Base-by-base conservation (phyloP, 805 yeast genomes). In the Monosporozyma aquatica region DNA sequence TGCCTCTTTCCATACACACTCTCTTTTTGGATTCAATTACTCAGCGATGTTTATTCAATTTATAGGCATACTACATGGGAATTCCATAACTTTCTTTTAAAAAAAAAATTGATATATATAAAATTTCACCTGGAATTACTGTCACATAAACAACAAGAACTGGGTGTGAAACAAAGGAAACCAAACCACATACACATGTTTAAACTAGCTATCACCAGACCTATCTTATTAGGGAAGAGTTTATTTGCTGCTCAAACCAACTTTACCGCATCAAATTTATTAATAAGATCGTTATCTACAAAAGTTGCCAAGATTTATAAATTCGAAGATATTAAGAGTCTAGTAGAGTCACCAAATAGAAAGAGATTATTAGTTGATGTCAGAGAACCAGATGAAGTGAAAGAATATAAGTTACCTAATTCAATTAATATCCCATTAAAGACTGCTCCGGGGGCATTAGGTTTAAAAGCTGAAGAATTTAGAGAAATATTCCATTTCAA, bases 371-470 rank as follows among this genome's bases (percentile, higher is more conserved):
- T 90, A 29, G 79, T 90, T 20, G 98, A 90, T 58, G 97, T 86
- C 17, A 78, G 98, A 60, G 97, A 90, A 68, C 96, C 97, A 5
- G 72, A 69, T 21, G 98, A 90, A 65, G 72, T 66, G 55, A 47
- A 53, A 21, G 76, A 68, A 38, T 95, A 95, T 34, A 78, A 75
- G 58, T 82, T 90, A 52, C 96, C 96, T 23, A 74, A 76, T 11
- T 81, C 97, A 5, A 64, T 89, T 43, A 92, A 92, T 58, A 74
- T 90, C 44, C 97, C 98, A 15, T 81, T 79, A 66, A 87, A 87
- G 57, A 77, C 92, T 4, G 76, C 89, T 10, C 97, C 97, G 0
- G 95, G 95, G 17, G 97, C 97, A 0, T 70, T 90, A 46, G 87
- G 85, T 38, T 73, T 90, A 39, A 64, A 80, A 1, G 72, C 74